Evolutionary conservation across 2,329 filamentous ascomycete species (phyloP).

Genomic region (Clarireedia homoeocarpa): DNA sequence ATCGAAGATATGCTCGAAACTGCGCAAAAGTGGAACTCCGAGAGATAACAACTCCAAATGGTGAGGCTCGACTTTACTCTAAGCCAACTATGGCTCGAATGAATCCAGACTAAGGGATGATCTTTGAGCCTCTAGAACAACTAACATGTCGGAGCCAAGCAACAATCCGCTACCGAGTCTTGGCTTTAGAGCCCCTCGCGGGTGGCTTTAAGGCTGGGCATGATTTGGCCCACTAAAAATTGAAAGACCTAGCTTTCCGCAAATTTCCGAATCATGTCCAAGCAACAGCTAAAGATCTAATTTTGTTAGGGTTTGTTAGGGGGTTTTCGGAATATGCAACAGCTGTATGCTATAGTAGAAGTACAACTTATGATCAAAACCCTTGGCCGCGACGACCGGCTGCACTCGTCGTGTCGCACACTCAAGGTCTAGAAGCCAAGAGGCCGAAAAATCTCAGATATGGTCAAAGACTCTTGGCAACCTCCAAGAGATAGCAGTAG

Average conservation of each 20-base stretch:
- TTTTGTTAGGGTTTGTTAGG: background rate
- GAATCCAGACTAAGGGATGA: background rate
- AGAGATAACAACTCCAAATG: background rate
- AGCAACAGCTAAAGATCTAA: background rate
- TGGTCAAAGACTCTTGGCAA: no score
- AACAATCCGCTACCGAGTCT: constrained; percentile 1
- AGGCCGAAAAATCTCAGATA: no score
- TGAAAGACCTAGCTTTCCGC: background rate
- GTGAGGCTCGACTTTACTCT: background rate
- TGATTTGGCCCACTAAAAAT: background rate
- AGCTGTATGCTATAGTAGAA: background rate
- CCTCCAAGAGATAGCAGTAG: no score
- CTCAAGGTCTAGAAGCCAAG: no score
- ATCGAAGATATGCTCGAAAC: constrained; percentile 4
- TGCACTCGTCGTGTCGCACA: no score
- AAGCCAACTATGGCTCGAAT: background rate
- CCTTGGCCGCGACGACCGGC: background rate
- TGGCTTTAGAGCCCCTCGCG: background rate
- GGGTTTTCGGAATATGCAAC: background rate
- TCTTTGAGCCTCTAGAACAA: background rate
- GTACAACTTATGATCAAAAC: background rate
- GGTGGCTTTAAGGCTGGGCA: constrained; percentile 2
- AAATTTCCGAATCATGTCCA: background rate
- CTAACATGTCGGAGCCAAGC: constrained; percentile 7
- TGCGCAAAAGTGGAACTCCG: background rate